A percentile compares a stretch with the other conserved stretches of the same genome.
Conservation (phyloP, 495 filamentous ascomycete genomes). For the Penicillium silybi region DNA sequence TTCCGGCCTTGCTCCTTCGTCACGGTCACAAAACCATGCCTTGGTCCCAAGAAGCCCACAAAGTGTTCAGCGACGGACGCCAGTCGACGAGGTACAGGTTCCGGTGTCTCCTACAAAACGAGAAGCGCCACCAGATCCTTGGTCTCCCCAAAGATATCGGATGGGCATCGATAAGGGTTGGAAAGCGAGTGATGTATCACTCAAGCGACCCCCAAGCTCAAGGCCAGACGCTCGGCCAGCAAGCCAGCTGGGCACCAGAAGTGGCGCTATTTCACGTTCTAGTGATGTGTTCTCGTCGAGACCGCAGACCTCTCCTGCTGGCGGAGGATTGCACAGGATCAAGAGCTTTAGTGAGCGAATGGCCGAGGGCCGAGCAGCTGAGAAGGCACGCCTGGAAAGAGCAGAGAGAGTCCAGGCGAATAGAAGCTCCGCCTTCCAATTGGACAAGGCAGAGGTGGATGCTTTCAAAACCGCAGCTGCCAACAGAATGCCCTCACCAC, state of each 20-base stretch:
- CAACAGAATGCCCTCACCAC: slow-evolving; percentile 30
- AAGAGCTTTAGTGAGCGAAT: slow-evolving; percentile 86
- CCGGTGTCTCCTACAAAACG: slow-evolving; percentile 72
- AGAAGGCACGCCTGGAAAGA: slow-evolving; percentile 47
- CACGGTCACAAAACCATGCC: slow-evolving; percentile 16
- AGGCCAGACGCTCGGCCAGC: slow-evolving; percentile 21
- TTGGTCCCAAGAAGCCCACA: slow-evolving; percentile 23
- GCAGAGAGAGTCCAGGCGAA: slow-evolving; percentile 52
- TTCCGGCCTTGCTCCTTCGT: slow-evolving; percentile 22
- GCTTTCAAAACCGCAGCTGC: slow-evolving; percentile 58
- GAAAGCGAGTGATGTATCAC: slow-evolving; percentile 75
- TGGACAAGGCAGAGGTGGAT: slow-evolving; percentile 63
- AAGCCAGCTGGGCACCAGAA: slow-evolving; percentile 32
- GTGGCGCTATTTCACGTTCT: slow-evolving; percentile 22
- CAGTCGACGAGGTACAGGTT: slow-evolving; percentile 58
- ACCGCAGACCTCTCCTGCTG: slow-evolving; percentile 26
- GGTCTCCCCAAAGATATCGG: slow-evolving; percentile 72
- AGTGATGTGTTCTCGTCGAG: slow-evolving; percentile 18
- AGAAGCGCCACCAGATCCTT: slow-evolving; percentile 48
- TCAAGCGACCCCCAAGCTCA: slow-evolving; percentile 64
- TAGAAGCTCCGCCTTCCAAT: slow-evolving; percentile 68
- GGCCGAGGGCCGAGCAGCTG: slow-evolving; percentile 56
- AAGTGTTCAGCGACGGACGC: slow-evolving; percentile 9
- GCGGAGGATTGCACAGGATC: slow-evolving; percentile 36
- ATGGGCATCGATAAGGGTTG: slow-evolving; percentile 90